A percentile compares a stretch with the other conserved stretches of the same genome.
Evolutionary conservation across 2,329 filamentous ascomycete genomes (phyloP).

Genomic region (Exophiala spinifera): DNA sequence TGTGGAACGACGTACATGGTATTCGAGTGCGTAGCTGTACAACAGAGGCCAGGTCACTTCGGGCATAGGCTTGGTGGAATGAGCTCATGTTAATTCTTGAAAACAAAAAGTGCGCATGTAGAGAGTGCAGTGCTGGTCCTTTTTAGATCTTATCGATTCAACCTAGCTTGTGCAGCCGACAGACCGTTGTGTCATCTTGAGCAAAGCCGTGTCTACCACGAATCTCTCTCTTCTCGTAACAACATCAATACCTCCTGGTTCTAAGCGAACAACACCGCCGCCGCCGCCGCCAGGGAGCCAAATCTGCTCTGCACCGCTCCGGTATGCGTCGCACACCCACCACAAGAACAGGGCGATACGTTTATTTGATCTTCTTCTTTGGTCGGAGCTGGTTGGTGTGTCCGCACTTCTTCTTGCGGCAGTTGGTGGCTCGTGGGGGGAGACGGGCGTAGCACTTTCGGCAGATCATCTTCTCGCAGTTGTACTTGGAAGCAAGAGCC

Average conservation of each 20-base stretch:
- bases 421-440: slow-evolving; percentile 98
- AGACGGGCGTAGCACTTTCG: slow-evolving; percentile 99
- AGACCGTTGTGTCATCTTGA: not conserved
- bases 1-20: too few relatives aligned
- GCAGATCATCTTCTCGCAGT: slow-evolving; percentile 99
- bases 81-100: not conserved
- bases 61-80: too few relatives aligned
- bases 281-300: not conserved
- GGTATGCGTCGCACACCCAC: slow-evolving; percentile 31
- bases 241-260: not conserved
- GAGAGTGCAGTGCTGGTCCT: not conserved
- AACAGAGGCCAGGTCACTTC: too few relatives aligned
- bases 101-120: not conserved
- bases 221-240: not conserved
- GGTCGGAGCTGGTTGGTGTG: slow-evolving; percentile 99
- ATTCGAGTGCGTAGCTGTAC: too few relatives aligned
- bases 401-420: slow-evolving; percentile 99
- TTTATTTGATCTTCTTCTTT: slow-evolving; percentile 99
- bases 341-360: slow-evolving; percentile 44
- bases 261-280: not conserved
- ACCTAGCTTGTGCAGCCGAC: slow-evolving; percentile 9
- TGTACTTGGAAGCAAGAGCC: slow-evolving; percentile 98
- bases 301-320: not conserved
- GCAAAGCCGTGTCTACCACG: not conserved
- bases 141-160: slow-evolving; percentile 9